phyloP scores from a whole-genome alignment of 1,284 basidiomycete species.

The Cystobasidium pallidum region DNA sequence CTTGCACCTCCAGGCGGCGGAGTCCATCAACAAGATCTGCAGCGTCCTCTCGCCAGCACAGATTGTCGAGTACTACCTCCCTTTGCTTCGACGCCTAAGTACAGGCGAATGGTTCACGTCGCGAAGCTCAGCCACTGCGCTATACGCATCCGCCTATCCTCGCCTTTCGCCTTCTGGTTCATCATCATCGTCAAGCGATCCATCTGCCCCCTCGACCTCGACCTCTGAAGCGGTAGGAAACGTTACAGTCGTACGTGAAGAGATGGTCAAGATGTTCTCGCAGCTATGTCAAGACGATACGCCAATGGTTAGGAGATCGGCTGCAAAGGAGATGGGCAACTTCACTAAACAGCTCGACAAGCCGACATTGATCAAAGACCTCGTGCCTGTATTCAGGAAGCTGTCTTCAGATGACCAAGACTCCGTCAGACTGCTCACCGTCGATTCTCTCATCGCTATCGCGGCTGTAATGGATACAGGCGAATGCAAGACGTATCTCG shows the following conservation, averaged over 20 bases:
- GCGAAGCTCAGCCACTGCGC: constrained; percentile 89
- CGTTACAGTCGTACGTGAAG: constrained; percentile 70
- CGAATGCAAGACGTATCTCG: constrained; percentile 87
- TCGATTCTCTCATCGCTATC: constrained; percentile 93
- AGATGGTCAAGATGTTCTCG: constrained; percentile 83
- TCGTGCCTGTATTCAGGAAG: constrained; percentile 89
- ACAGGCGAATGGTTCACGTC: constrained; percentile 99
- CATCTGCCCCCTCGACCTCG: constrained; percentile 31
- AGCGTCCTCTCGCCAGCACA: constrained; percentile 75
- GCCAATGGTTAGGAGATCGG: constrained; percentile 97
- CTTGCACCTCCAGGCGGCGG: constrained; percentile 71
- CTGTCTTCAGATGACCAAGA: constrained; percentile 97
- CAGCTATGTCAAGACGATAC: constrained; percentile 90
- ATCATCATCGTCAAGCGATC: constrained; percentile 16
- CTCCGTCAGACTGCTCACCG: constrained; percentile 92
- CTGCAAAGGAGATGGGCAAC: constrained; percentile 81
- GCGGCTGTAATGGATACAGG: constrained; percentile 78
- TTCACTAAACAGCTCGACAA: constrained; percentile 76
- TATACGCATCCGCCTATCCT: constrained; percentile 91
- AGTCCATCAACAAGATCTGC: constrained; percentile 93
- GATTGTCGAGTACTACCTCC: constrained; percentile 89
- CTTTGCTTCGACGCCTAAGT: constrained; percentile 84
- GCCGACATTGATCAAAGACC: constrained; percentile 75
- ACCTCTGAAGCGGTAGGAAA: constrained; percentile 48
- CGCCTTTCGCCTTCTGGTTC: constrained; percentile 63